These are phyloP conservation scores for Paramecium tetraurelia DNA, from an alignment of 73 alveolate species.

Conservation along the genomic window DNA sequence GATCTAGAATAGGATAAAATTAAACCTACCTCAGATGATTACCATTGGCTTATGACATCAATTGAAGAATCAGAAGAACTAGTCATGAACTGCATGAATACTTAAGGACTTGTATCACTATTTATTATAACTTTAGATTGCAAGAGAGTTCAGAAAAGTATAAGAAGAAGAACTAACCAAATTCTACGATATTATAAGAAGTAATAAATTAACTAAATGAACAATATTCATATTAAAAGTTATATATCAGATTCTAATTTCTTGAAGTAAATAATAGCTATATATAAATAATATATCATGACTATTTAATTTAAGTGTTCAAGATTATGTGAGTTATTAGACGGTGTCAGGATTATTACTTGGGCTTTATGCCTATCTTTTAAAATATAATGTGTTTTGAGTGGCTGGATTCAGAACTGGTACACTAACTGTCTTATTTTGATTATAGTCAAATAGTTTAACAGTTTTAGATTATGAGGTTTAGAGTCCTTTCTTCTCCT, in stretches of 20 bases:
- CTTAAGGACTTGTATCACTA: constrained; percentile 68
- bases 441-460: neutral
- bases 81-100: constrained; percentile 82
- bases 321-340: neutral
- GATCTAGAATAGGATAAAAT: constrained; percentile 85
- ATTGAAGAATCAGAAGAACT: constrained; percentile 93
- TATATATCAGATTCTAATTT: neutral
- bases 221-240: neutral
- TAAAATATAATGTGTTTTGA: neutral
- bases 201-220: constrained; percentile 58
- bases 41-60: constrained; percentile 92
- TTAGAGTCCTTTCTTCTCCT: neutral
- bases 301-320: neutral
- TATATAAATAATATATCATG: neutral
- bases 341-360: neutral
- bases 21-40: constrained; percentile 92
- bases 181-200: constrained; percentile 65
- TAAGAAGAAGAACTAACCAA: constrained; percentile 65
- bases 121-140: constrained; percentile 44
- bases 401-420: neutral
- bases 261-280: neutral
- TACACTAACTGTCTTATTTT: neutral
- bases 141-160: constrained; percentile 64
- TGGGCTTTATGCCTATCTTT: neutral
- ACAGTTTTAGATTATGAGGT: neutral